phyloP scores from a whole-genome alignment of 768 basidiomycete genomes.

The Lyophyllum atratum region DNA sequence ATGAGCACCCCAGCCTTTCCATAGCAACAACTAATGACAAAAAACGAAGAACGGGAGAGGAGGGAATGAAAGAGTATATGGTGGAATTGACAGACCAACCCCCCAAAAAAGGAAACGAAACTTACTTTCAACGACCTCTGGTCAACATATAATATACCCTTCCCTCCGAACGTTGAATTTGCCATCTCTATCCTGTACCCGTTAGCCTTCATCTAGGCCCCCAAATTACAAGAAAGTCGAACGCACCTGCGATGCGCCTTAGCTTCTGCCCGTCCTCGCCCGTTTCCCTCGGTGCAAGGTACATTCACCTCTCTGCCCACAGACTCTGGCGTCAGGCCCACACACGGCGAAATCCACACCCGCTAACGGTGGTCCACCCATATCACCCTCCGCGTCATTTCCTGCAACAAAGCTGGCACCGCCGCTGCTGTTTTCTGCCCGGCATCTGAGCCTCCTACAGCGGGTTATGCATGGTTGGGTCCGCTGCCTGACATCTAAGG shows the following conservation, averaged over 20 bases:
- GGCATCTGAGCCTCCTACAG: neutral
- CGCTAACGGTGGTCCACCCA: too few relatives aligned
- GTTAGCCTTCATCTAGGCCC: neutral
- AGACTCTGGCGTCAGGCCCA: conserved; percentile 13
- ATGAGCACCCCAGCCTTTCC: too few relatives aligned
- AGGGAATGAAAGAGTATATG: neutral
- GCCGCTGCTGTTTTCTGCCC: too few relatives aligned
- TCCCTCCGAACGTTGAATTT: conserved; percentile 33
- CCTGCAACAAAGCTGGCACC: too few relatives aligned
- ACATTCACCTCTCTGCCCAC: conserved; percentile 58
- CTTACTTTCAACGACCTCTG: conserved; percentile 53
- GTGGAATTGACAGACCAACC: too few relatives aligned
- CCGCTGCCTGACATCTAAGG: too few relatives aligned
- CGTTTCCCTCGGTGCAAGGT: conserved; percentile 47
- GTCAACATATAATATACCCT: conserved; percentile 47
- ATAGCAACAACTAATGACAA: too few relatives aligned
- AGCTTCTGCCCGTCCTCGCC: conserved; percentile 27
- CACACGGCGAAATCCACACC: too few relatives aligned
- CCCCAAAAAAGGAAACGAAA: neutral
- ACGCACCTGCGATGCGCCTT: conserved; percentile 31
- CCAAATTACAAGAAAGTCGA: neutral
- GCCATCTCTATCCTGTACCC: conserved; percentile 37
- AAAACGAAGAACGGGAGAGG: neutral
- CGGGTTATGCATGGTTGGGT: neutral
- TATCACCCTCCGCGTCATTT: too few relatives aligned